These are phyloP conservation scores for Rhodofomes roseus DNA, from an alignment of 1,284 basidiomycete species.

Conservation along the genomic window DNA sequence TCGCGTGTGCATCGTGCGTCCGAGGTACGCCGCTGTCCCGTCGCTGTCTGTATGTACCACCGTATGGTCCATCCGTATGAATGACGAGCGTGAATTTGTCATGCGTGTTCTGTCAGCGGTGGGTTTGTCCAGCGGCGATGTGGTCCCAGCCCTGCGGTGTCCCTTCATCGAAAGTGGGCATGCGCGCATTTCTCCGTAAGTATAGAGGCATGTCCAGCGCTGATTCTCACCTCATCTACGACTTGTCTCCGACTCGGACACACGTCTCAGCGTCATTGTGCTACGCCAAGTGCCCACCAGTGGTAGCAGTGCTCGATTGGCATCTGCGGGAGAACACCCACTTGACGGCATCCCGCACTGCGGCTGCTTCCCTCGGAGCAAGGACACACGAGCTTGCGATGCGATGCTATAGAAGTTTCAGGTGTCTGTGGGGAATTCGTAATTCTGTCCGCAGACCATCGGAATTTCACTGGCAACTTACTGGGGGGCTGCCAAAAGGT, in stretches of 20 bases:
- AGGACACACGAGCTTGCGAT: neutral
- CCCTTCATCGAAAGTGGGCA: neutral
- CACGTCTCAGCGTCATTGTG: neutral
- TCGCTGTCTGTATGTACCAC: neutral
- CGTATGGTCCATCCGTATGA: neutral
- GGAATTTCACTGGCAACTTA: neutral
- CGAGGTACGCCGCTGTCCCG: neutral
- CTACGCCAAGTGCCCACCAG: neutral
- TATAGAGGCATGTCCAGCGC: neutral
- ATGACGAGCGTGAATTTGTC: neutral
- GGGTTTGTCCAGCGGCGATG: neutral
- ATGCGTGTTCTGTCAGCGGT: neutral
- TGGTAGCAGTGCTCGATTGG: too few relatives aligned
- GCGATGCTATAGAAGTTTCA: too few relatives aligned
- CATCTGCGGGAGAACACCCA: neutral
- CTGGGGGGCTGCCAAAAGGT: too few relatives aligned
- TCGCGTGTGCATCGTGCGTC: neutral
- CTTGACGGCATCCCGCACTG: neutral
- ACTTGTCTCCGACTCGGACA: neutral
- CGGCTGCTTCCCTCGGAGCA: neutral
- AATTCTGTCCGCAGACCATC: neutral
- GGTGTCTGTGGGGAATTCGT: too few relatives aligned
- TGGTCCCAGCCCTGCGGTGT: neutral
- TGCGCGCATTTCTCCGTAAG: too few relatives aligned
- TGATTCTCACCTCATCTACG: neutral